Conservation (phyloP, 345 rosid genomes). For the Syzygium jambos region DNA sequence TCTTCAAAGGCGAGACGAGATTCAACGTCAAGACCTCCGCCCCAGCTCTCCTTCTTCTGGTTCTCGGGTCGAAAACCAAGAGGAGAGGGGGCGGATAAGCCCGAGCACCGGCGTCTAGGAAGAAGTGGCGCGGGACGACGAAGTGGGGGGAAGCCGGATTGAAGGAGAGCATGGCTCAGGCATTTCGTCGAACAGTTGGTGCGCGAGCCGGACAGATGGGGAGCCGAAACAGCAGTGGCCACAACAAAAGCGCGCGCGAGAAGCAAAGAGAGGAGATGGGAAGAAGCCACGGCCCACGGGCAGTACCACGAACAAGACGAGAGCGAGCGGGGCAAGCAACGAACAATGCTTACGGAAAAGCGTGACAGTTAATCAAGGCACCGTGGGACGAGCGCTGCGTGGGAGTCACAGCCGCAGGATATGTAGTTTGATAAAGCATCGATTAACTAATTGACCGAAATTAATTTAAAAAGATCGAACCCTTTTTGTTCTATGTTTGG, state of each 20-base stretch:
- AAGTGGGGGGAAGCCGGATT: conserved; percentile 19
- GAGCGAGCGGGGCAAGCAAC: conserved; percentile 32
- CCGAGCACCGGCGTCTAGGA: conserved; percentile 17
- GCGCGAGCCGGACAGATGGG: not conserved
- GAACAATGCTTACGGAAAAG: conserved; percentile 40
- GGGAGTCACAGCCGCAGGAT: not conserved
- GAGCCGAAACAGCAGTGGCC: not conserved
- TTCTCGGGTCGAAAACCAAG: not conserved
- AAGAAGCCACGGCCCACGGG: not conserved
- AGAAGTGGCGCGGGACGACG: conserved; percentile 12
- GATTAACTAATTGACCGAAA: not conserved
- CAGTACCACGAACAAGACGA: not conserved
- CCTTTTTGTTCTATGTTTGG: not conserved
- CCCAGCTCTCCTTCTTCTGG: not conserved
- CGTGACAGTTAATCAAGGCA: conserved; percentile 3
- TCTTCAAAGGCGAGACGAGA: not conserved
- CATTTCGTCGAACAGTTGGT: conserved; percentile 71
- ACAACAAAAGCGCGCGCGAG: not conserved
- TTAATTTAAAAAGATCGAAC: not conserved
- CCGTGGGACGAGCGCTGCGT: not conserved
- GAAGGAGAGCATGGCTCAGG: conserved; percentile 72
- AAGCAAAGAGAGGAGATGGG: not conserved
- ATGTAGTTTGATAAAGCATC: not conserved
- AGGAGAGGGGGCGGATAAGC: conserved; percentile 5
- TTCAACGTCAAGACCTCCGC: conserved; percentile 8